Base-by-base conservation (phyloP, 1,284 basidiomycete species). In the Boletus sp. region DNA sequence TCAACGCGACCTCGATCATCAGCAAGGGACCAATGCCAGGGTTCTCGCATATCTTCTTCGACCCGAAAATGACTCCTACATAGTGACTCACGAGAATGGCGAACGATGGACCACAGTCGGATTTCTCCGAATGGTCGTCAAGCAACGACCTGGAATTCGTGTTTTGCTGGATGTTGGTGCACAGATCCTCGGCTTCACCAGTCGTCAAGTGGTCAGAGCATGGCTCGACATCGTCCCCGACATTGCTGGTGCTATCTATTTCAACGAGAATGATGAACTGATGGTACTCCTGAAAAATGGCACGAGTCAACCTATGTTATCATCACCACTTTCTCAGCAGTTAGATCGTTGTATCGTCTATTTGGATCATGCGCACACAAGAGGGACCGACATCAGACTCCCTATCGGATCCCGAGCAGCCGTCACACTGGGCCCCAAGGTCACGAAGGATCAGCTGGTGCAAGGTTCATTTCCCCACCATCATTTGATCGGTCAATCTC, bases 151-250 rank as follows among this genome's bases (percentile, higher is more conserved):
- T 0, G 60, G 72, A 12, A 73, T 80, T 15, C 72, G 69, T 15
- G 79, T 82, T 1, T 63, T 83, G n/a, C 65, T 84, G 7, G 82
- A 84, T 54, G 79, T 84, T 13, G 82, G 82, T 0, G 82, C 82
- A 2, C 82, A 83, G 61, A 79, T 83, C 58, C 70, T 84, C 11
- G 81, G 83, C 37, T 54, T 78, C 37, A 64, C 69, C 20, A 84
- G 81, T 55, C 42, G 59, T 1, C 66, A 77, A 16, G 57, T 84
- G 2, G 78, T 72, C 0, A 36, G 56, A 33, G 46, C 57, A 4
- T 84, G 82, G 82, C 70, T 84, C 3, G 22, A 18, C n/a, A 20
- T 47, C 13, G 13, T 7, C 4, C n/a, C 1, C 4, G 29, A 47
- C 20, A 2, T 75, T 15, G 62, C 66, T 31, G 82, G 78, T 0